These are phyloP conservation scores for Colletotrichum sp. DNA, from an alignment of 2,329 filamentous ascomycete genomes.

Conservation along the genomic window DNA sequence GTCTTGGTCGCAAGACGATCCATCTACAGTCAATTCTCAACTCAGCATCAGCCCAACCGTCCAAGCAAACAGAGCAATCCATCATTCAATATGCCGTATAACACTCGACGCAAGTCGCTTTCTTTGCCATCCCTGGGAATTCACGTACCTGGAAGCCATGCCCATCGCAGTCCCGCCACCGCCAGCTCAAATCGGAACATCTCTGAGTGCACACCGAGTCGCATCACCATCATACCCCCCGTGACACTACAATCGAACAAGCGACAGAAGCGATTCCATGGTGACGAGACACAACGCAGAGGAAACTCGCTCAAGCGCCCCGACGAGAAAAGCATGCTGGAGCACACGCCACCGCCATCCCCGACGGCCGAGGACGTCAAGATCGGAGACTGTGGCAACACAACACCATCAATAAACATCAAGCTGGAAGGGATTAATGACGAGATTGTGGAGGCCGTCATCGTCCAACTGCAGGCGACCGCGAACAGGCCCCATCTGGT, in stretches of 20 bases:
- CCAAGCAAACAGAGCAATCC: not conserved
- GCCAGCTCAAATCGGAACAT: conserved; percentile 35
- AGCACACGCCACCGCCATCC: conserved; percentile 71
- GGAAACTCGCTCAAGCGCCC: not conserved
- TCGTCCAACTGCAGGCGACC: conserved; percentile 86
- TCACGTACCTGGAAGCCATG: conserved; percentile 74
- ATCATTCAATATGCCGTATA: conserved; percentile 78
- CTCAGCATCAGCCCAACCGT: not conserved
- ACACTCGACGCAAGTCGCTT: conserved; percentile 94
- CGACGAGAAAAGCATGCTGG: conserved; percentile 51
- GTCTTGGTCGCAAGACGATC: not conserved
- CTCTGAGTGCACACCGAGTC: conserved; percentile 22
- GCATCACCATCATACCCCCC: conserved; percentile 13
- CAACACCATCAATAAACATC: not conserved
- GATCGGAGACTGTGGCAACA: not conserved
- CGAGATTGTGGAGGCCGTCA: conserved; percentile 91
- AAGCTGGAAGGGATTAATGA: conserved; percentile 88
- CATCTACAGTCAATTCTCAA: not conserved
- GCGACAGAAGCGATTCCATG: conserved; percentile 81
- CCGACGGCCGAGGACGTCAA: conserved; percentile 23
- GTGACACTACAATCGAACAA: conserved; percentile 56
- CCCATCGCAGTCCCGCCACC: conserved; percentile 60
- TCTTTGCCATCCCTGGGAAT: conserved; percentile 93
- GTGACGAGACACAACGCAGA: conserved; percentile 36
- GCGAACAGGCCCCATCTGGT: conserved; percentile 93